These are phyloP conservation scores for Bromus sterilis DNA, from an alignment of 176 grass and related monocot species.

Conservation along the genomic window DNA sequence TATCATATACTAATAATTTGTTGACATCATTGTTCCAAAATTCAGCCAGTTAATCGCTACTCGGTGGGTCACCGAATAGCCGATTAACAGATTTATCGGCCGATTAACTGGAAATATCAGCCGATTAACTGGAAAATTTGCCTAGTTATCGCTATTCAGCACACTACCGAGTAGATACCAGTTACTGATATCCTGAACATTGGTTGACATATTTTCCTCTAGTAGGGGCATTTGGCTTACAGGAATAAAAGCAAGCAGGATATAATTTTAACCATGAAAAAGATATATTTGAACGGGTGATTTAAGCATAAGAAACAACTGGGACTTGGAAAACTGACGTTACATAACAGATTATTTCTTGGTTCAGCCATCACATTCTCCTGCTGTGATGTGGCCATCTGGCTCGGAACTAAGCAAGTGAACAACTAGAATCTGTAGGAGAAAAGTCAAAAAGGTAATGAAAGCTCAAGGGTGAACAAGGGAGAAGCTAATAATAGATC, in stretches of 20 bases:
- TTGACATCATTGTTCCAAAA: too few relatives aligned
- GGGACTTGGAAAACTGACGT: neutral
- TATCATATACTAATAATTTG: neutral
- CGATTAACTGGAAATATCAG: too few relatives aligned
- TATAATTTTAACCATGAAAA: neutral
- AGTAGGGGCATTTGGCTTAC: neutral
- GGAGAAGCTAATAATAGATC: neutral
- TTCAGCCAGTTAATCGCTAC: too few relatives aligned
- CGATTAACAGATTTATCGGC: too few relatives aligned
- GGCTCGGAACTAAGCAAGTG: neutral
- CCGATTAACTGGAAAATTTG: too few relatives aligned
- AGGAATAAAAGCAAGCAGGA: neutral
- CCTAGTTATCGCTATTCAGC: too few relatives aligned
- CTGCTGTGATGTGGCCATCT: neutral
- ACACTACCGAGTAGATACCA: too few relatives aligned
- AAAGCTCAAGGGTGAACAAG: neutral
- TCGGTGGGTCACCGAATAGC: too few relatives aligned
- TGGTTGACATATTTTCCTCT: neutral
- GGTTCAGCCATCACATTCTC: neutral
- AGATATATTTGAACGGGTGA: neutral
- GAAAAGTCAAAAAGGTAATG: neutral
- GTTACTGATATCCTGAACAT: too few relatives aligned
- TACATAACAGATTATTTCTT: neutral
- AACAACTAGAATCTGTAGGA: neutral
- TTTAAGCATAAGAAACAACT: conserved; percentile 4